phyloP scores from a whole-genome alignment of 1,284 basidiomycete genomes.

The Leccinum insolens region DNA sequence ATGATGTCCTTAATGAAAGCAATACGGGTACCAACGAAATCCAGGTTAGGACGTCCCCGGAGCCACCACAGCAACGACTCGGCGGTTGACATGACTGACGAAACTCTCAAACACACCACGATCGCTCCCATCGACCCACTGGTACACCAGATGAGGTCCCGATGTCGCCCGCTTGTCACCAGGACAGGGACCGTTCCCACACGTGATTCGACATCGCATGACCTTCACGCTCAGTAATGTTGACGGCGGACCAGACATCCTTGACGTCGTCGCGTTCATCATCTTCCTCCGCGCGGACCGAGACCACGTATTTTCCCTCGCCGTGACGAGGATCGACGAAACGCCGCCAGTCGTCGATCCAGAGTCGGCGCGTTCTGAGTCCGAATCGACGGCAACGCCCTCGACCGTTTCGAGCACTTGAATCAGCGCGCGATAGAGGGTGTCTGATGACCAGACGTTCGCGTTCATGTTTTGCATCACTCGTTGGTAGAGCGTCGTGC shows the following conservation, averaged over 20 bases:
- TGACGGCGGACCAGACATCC: slow-evolving; percentile 13
- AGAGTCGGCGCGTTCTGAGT: not conserved
- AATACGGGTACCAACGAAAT: not conserved
- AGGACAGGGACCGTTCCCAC: slow-evolving; percentile 29
- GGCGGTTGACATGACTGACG: slow-evolving; percentile 55
- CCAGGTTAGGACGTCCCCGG: not conserved
- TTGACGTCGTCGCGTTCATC: not conserved
- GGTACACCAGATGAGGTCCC: slow-evolving; percentile 43
- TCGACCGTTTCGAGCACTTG: slow-evolving; percentile 40
- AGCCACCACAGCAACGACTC: slow-evolving; percentile 22
- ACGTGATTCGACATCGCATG: slow-evolving; percentile 29
- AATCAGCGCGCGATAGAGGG: slow-evolving; percentile 27
- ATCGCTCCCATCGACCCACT: slow-evolving; percentile 69
- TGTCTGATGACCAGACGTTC: slow-evolving; percentile 18
- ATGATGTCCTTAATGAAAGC: not conserved
- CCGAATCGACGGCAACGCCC: slow-evolving; percentile 28
- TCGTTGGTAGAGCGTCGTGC: slow-evolving; percentile 52
- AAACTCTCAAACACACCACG: slow-evolving; percentile 69
- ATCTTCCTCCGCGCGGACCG: slow-evolving; percentile 62
- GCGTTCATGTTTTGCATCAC: slow-evolving; percentile 19
- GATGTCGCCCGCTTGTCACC: slow-evolving; percentile 10
- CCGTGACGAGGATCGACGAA: slow-evolving; percentile 40
- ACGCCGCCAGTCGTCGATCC: not conserved
- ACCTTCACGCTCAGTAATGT: slow-evolving; percentile 9
- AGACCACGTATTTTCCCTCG: slow-evolving; percentile 71